Conservation (phyloP, 169 alveolate species). For the Neospora caninum region DNA sequence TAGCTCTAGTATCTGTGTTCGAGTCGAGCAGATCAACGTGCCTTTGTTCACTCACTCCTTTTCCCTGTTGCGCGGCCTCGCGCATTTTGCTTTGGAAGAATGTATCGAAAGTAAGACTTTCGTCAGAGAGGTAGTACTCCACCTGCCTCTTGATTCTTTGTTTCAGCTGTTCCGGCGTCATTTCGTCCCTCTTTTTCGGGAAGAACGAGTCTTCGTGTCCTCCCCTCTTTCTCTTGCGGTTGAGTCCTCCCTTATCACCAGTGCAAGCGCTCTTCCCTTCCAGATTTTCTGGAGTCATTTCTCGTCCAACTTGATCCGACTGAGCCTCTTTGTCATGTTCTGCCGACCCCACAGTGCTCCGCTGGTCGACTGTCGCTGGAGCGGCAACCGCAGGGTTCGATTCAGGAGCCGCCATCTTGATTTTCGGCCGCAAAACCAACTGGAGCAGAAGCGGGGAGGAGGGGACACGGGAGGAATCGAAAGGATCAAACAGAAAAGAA, state of each 20-base stretch:
- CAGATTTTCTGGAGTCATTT: background rate
- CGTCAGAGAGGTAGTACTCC: slow-evolving; percentile 55
- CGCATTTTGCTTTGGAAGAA: slow-evolving; percentile 54
- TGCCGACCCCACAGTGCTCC: background rate
- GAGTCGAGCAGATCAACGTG: too few relatives aligned
- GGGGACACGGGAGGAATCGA: background rate
- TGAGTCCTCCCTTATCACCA: background rate
- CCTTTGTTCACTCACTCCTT: slow-evolving; percentile 26
- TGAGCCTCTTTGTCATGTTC: background rate
- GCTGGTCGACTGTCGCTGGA: background rate
- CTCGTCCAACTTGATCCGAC: background rate
- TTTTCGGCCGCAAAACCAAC: background rate
- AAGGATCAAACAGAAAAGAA: background rate
- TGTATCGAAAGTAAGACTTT: slow-evolving; percentile 24
- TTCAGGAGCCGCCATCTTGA: background rate
- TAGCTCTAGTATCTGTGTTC: too few relatives aligned
- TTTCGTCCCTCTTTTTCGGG: slow-evolving; percentile 52
- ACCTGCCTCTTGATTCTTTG: slow-evolving; percentile 45
- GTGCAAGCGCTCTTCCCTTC: background rate
- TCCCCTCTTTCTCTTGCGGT: background rate
- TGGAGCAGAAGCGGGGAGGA: background rate
- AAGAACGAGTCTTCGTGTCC: background rate
- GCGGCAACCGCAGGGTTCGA: background rate
- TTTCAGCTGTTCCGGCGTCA: slow-evolving; percentile 29
- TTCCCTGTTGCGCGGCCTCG: slow-evolving; percentile 62